These are phyloP conservation scores for Chaetomium strumarium DNA, from an alignment of 2,329 filamentous ascomycete genomes.

Conservation along the genomic window DNA sequence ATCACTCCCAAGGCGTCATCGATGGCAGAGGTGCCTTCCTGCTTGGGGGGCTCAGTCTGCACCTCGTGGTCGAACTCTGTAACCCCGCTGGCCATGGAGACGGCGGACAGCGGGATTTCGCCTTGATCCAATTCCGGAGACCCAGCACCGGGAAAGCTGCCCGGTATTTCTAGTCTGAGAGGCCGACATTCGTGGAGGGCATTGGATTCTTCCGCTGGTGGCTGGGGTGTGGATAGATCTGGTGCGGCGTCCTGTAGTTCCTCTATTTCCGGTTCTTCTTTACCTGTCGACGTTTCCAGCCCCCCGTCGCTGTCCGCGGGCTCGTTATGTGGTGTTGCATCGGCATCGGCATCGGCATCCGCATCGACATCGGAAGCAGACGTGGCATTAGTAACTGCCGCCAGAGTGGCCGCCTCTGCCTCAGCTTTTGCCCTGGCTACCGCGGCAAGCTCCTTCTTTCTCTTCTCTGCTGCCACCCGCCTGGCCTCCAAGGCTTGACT, in stretches of 20 bases:
- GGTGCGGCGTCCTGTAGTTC: constrained; percentile 17
- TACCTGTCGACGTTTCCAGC: constrained; percentile 4
- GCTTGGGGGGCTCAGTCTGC: constrained; percentile 51
- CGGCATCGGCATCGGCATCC: constrained; percentile 4
- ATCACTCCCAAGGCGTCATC: constrained; percentile 16
- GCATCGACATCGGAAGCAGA: background rate
- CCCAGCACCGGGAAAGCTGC: constrained; percentile 48
- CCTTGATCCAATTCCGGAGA: constrained; percentile 36
- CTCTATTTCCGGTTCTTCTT: constrained; percentile 6
- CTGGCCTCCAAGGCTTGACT: constrained; percentile 56
- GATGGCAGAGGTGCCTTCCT: constrained; percentile 14
- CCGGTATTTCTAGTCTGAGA: constrained; percentile 61
- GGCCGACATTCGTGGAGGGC: constrained; percentile 43
- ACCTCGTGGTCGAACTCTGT: constrained; percentile 71
- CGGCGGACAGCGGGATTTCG: constrained; percentile 50
- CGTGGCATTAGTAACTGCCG: constrained; percentile 24
- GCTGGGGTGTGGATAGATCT: constrained; percentile 11
- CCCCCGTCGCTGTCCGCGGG: background rate
- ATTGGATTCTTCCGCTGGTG: constrained; percentile 4
- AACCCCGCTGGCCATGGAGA: constrained; percentile 53
- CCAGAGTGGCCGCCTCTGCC: constrained; percentile 30
- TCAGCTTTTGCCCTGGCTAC: constrained; percentile 39
- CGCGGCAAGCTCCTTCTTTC: constrained; percentile 45
- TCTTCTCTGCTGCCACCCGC: constrained; percentile 48
- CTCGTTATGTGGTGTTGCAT: constrained; percentile 3